These are phyloP conservation scores for Diplogelasinospora grovesii DNA, from an alignment of 495 filamentous ascomycete species.

Conservation along the genomic window DNA sequence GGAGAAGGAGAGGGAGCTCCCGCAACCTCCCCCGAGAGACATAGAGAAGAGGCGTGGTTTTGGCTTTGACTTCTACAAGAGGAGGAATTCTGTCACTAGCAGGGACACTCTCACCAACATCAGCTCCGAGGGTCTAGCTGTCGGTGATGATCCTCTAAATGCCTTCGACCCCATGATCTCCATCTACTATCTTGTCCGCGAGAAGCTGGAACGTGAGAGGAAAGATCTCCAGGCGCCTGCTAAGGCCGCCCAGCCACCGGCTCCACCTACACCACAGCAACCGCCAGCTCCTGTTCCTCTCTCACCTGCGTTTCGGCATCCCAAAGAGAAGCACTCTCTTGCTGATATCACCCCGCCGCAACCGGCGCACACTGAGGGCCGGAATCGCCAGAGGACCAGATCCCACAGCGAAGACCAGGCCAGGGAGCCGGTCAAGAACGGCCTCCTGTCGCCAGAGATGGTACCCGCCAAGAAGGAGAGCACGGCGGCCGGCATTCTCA, in stretches of 20 bases:
- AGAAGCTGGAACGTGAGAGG: slow-evolving; percentile 82
- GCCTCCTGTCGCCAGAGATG: slow-evolving; percentile 58
- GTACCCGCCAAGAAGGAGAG: slow-evolving; percentile 73
- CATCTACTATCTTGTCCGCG: slow-evolving; percentile 90
- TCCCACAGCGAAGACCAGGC: slow-evolving; percentile 96
- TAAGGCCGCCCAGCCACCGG: slow-evolving; percentile 16
- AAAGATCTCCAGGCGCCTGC: slow-evolving; percentile 22
- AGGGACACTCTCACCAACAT: slow-evolving; percentile 82
- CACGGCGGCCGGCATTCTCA: slow-evolving; percentile 75
- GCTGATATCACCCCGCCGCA: slow-evolving; percentile 74
- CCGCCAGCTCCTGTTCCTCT: slow-evolving; percentile 19
- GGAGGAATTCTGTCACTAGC: slow-evolving; percentile 79
- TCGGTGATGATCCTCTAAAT: slow-evolving; percentile 85
- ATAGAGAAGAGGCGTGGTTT: slow-evolving; percentile 80
- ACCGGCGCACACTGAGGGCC: slow-evolving; percentile 86
- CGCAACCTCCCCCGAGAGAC: slow-evolving; percentile 50
- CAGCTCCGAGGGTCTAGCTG: slow-evolving; percentile 73
- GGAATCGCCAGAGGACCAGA: slow-evolving; percentile 76
- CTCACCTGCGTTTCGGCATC: slow-evolving; percentile 41
- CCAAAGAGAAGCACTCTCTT: slow-evolving; percentile 31
- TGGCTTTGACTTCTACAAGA: slow-evolving; percentile 94
- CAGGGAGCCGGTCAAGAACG: slow-evolving; percentile 64
- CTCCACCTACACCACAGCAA: slow-evolving; percentile 20
- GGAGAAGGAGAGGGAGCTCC: slow-evolving; percentile 56
- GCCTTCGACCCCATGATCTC: slow-evolving; percentile 90